phyloP scores from a whole-genome alignment of 2,329 filamentous ascomycete genomes.

The Colletotrichum paranaense region DNA sequence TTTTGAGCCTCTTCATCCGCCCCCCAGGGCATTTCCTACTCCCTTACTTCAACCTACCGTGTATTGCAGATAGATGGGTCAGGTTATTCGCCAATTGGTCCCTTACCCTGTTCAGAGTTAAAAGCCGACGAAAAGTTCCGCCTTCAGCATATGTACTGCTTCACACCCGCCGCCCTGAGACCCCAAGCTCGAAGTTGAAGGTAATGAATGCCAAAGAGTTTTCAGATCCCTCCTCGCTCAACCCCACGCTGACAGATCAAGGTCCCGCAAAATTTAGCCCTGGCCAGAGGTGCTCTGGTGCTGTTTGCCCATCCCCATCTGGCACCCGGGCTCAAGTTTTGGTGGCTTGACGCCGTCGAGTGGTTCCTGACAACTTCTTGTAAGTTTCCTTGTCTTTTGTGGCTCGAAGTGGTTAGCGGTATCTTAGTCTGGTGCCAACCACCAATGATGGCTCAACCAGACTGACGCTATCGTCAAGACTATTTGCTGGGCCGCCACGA shows the following conservation, averaged over 20 bases:
- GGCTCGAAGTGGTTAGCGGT: constrained; percentile 15
- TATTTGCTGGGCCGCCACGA: constrained; percentile 20
- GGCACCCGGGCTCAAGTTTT: not conserved
- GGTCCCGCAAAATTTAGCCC: not conserved
- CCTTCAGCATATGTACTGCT: not conserved
- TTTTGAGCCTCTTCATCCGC: not conserved
- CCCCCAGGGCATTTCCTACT: not conserved
- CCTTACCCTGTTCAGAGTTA: too few relatives aligned
- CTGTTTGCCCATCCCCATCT: not conserved
- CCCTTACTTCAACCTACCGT: not conserved
- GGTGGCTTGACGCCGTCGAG: constrained; percentile 8
- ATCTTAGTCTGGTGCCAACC: not conserved
- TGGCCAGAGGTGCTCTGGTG: not conserved
- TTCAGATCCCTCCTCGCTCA: not conserved
- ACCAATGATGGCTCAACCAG: constrained; percentile 18
- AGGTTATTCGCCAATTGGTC: too few relatives aligned
- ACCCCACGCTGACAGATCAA: not conserved
- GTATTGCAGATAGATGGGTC: too few relatives aligned
- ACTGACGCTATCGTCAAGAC: constrained; percentile 14
- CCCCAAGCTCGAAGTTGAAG: too few relatives aligned
- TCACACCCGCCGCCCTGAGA: too few relatives aligned
- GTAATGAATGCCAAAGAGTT: too few relatives aligned
- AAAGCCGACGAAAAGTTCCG: not conserved
- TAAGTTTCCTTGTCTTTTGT: constrained; percentile 5
- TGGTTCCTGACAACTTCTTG: not conserved